A percentile compares a stretch with the other conserved stretches of the same genome.
These are phyloP conservation scores for Fomitopsis pulvina DNA, from an alignment of 768 basidiomycete species.

Conservation along the genomic window DNA sequence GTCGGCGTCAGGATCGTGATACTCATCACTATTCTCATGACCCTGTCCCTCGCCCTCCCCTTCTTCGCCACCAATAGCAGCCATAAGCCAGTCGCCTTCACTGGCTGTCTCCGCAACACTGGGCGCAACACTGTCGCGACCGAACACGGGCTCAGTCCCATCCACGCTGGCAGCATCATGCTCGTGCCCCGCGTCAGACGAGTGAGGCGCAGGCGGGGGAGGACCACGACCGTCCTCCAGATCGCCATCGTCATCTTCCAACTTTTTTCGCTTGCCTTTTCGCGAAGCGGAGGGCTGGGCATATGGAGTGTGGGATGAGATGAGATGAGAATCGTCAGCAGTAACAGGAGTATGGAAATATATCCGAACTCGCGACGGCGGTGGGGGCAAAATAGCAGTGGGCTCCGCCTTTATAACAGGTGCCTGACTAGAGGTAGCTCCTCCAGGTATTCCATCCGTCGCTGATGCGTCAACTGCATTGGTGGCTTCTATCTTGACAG, in stretches of 20 bases:
- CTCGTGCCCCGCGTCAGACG: slow-evolving; percentile 44
- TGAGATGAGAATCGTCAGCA: slow-evolving; percentile 71
- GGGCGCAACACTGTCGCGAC: slow-evolving; percentile 57
- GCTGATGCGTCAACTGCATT: slow-evolving; percentile 8
- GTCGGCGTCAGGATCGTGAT: slow-evolving; percentile 19
- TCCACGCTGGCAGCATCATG: slow-evolving; percentile 39
- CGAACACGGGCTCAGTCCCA: slow-evolving; percentile 30
- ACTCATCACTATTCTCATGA: slow-evolving; percentile 15
- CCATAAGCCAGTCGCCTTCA: slow-evolving; percentile 87
- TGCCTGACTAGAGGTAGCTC: neutral
- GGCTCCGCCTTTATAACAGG: slow-evolving; percentile 18
- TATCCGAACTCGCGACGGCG: slow-evolving; percentile 79
- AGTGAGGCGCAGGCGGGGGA: slow-evolving; percentile 53
- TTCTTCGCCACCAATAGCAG: slow-evolving; percentile 62
- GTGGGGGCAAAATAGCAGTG: slow-evolving; percentile 30
- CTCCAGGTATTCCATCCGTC: slow-evolving; percentile 4
- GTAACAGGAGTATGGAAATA: slow-evolving; percentile 90
- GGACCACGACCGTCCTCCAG: slow-evolving; percentile 63
- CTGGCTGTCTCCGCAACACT: slow-evolving; percentile 56
- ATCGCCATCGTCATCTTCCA: slow-evolving; percentile 85
- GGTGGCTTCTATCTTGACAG: slow-evolving; percentile 9
- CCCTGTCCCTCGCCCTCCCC: slow-evolving; percentile 17
- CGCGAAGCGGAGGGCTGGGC: slow-evolving; percentile 39
- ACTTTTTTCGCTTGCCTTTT: slow-evolving; percentile 84
- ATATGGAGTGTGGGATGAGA: slow-evolving; percentile 53